Evolutionary conservation across 108 stramenopile species (phyloP).

Genomic region (Skeletonema menzelii): DNA sequence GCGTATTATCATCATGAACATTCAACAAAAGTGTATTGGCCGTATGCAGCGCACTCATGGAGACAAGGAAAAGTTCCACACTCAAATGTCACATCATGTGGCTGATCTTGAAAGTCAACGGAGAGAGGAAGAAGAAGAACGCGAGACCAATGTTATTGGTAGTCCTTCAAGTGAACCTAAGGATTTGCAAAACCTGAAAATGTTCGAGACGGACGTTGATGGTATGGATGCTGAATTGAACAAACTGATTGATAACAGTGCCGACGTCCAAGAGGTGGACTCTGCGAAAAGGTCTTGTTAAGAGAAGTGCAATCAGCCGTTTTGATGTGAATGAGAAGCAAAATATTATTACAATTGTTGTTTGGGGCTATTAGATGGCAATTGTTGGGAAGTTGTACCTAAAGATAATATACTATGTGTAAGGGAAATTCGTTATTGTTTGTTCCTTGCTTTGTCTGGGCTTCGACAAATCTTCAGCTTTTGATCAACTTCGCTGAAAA

Average conservation of each 20-base stretch:
- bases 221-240: background rate
- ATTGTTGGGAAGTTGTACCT: too few relatives aligned
- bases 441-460: too few relatives aligned
- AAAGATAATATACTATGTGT: too few relatives aligned
- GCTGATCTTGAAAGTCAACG: conserved; percentile 2
- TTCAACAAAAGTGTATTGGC: conserved; percentile 28
- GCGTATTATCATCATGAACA: conserved; percentile 35
- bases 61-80: conserved; percentile 23
- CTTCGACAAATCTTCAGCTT: too few relatives aligned
- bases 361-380: too few relatives aligned
- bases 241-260: background rate
- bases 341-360: background rate
- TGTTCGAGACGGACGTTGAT: conserved; percentile 8
- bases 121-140: background rate
- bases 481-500: too few relatives aligned
- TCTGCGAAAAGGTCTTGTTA: background rate
- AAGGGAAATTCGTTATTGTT: too few relatives aligned
- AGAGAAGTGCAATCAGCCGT: background rate
- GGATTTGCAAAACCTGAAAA: conserved; percentile 6
- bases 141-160: background rate
- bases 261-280: background rate
- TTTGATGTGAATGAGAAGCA: background rate
- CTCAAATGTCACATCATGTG: conserved; percentile 21
- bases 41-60: conserved; percentile 53
- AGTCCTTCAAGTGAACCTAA: background rate